phyloP scores from a whole-genome alignment of 2,329 filamentous ascomycete genomes.

The Cladosporium sp. region DNA sequence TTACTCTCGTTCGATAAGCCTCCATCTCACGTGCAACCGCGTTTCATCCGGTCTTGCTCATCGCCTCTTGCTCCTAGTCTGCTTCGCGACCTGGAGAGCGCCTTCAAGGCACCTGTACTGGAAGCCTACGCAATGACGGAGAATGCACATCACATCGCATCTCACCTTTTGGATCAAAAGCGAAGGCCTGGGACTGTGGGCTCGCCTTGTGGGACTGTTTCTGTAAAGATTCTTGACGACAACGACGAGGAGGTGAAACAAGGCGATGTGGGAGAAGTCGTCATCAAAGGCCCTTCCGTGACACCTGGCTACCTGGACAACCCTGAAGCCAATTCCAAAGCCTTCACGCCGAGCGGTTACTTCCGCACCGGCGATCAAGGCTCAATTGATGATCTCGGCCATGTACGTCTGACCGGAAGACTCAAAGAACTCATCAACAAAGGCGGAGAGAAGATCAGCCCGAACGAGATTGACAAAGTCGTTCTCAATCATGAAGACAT shows the following conservation, averaged over 20 bases:
- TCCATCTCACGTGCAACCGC: constrained; percentile 37
- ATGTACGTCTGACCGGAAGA: constrained; percentile 72
- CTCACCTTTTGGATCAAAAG: constrained; percentile 48
- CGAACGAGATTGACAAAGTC: constrained; percentile 42
- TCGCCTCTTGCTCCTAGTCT: not conserved
- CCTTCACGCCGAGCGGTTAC: constrained; percentile 46
- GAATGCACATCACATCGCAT: constrained; percentile 77
- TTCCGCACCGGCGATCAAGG: constrained; percentile 60
- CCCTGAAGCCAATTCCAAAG: constrained; percentile 38
- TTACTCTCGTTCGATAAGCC: constrained; percentile 59
- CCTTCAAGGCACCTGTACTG: constrained; percentile 70
- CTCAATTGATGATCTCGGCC: constrained; percentile 72
- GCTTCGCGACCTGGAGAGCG: constrained; percentile 47
- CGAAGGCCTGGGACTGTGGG: constrained; percentile 76
- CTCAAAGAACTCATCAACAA: constrained; percentile 49
- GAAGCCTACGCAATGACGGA: constrained; percentile 91
- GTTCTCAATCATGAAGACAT: constrained; percentile 41
- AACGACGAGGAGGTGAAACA: constrained; percentile 43
- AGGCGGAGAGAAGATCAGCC: constrained; percentile 46
- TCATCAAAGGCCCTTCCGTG: constrained; percentile 47
- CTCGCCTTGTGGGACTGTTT: constrained; percentile 68
- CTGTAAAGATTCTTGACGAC: constrained; percentile 68
- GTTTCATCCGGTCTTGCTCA: constrained; percentile 2
- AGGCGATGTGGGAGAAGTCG: constrained; percentile 47
- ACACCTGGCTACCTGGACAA: constrained; percentile 49